Evolutionary conservation across 495 filamentous ascomycete species (phyloP), one percentile per base, ranked within the genome.

Genomic region (Penicillium odoratum): DNA sequence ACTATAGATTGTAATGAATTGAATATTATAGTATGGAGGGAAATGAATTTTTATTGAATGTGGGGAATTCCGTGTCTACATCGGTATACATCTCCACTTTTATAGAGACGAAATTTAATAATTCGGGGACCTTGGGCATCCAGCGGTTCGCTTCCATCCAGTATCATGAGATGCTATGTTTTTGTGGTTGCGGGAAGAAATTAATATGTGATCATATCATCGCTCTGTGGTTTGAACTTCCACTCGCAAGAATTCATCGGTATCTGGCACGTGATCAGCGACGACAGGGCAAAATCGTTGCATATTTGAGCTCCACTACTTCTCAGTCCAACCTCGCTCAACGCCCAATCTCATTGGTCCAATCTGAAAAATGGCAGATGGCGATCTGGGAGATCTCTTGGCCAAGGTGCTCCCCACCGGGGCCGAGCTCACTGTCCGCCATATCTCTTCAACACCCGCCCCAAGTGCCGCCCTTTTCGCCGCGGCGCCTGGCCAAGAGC

Each of bases 371-470:
- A 72, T 72, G 66, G 67, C 65, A 31, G 67, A 67, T 43, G 62
- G 69, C 48, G 74, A 74, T 69, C 68, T 79, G 65, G 72, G 68
- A 60, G 73, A 75, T 63, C 69, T 79, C 58, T 68, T 98, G 59
- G 85, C 90, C 53, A 78, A 83, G 51, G 81, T 80, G 30, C 83
- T 98, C 28, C 91, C 93, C 29, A 79, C 84, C 51, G 85, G 79
- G 61, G 78, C 81, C 69, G 80, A 81, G 58, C 84, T 96, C 66
- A 87, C 78, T 44, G 79, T 95, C 64, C 85, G 95, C 72, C 93
- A 98, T 77, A 74, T 96, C 60, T 96, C 92, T 18, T 95, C 93
- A 4, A 88, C 90, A 1, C 91, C 94, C 16, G 84, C 84, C 11
- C 79, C 75, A 55, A 88, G 85, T 52, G 77, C 81, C 7, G 80